phyloP scores from a whole-genome alignment of 306 rosid species.

The Bauhinia variegata region DNA sequence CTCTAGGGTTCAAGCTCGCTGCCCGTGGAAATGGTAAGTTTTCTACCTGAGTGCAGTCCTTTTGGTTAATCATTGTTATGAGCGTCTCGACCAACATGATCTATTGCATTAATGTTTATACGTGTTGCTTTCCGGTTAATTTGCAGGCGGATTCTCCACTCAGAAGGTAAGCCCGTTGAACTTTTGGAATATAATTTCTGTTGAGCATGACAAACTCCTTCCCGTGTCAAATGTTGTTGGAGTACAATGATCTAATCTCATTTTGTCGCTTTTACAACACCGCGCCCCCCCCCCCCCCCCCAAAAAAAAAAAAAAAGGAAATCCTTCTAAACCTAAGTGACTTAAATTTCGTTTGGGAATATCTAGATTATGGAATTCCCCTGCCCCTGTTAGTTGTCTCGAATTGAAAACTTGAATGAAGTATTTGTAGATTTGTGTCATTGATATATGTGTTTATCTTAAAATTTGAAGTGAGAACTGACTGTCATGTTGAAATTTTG shows the following conservation, averaged over 20 bases:
- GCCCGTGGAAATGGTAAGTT: conserved; percentile 52
- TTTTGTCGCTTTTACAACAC: neutral
- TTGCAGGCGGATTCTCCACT: conserved; percentile 83
- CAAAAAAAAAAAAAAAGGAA: no score
- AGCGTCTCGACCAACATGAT: neutral
- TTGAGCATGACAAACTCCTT: neutral
- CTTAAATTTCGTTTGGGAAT: neutral
- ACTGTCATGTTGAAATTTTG: neutral
- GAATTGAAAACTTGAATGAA: no score
- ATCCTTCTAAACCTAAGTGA: no score
- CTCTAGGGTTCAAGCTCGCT: conserved; percentile 20
- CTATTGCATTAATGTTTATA: conserved; percentile 14
- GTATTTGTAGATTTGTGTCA: neutral
- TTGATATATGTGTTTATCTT: neutral
- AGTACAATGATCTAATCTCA: neutral
- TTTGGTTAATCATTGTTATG: neutral
- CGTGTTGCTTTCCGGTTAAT: neutral
- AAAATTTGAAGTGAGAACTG: neutral
- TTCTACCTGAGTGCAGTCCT: neutral
- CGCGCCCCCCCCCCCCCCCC: no score
- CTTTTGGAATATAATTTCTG: neutral
- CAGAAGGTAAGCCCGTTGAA: conserved; percentile 55
- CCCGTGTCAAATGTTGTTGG: neutral
- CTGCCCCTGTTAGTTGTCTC: neutral
- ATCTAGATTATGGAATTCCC: neutral